Base-by-base conservation (phyloP, 2,329 filamentous ascomycete genomes). In the Simplicillium aogashimaense region DNA sequence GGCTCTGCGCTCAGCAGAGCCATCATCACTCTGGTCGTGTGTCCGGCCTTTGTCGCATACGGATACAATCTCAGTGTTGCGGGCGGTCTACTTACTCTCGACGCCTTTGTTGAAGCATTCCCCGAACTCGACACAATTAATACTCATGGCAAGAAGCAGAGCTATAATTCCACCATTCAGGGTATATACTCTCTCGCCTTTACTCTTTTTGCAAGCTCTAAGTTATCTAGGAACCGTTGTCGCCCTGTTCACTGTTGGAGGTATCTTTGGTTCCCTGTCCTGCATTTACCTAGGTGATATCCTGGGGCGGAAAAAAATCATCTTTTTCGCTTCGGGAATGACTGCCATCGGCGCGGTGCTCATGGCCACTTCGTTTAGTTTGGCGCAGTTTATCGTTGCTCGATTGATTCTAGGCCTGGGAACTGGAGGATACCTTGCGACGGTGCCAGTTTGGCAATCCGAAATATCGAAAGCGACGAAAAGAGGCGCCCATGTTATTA, bases 51-150 rank as follows among this genome's bases (percentile, higher is more conserved):
- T 43, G 62, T 69, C 43, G 59, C 69, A 17, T 70, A 71, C 41
- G 69, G 69, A 20, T 71, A 73, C 51, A 81, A 85, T 59, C 78
- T 82, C 57, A 76, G 81, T 50, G 78, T 83, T 3, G 83, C 83
- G 63, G 81, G 78, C 30, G 77, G 77, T 41, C 72, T 88, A 39
- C 66, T 88, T 42, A 82, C 79, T 1, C 69, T 86, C 4, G 60
- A 63, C 16, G 65, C 74, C 52, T 74, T 76, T 43, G 74, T 77
- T 40, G 64, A 63, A 14, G 62, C 75, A 45, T 78, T 78, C 48
- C 65, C 53, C 8, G 38, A 50, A 34, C 49, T 77, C 16, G 47
- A 54, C 7, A 76, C 67, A 48, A 76, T 79, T 57, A 54, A 74
- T 43, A 74, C 73, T 1, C 56, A 18, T 13, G 39, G 50, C 1